A percentile compares a stretch with the other conserved stretches of the same genome.
Evolutionary conservation across 108 stramenopile genomes (phyloP).

Genomic region (Cyclotella baltica): DNA sequence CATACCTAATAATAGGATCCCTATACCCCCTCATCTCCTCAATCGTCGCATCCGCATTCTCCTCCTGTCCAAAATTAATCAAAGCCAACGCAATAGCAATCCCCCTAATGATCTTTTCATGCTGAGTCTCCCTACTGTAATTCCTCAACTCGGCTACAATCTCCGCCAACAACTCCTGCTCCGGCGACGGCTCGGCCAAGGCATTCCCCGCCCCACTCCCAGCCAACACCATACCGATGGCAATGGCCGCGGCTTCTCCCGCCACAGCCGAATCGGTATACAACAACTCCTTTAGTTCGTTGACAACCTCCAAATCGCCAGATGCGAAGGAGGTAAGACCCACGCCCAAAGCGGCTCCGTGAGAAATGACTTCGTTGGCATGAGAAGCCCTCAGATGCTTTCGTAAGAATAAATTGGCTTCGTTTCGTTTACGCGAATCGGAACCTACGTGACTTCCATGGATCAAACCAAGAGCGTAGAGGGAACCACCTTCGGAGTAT

Average conservation of each 20-base stretch:
- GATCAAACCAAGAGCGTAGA: slow-evolving; percentile 98
- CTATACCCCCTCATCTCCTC: slow-evolving; percentile 96
- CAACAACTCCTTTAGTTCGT: slow-evolving; percentile 93
- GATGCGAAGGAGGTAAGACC: slow-evolving; percentile 97
- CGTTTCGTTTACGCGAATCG: slow-evolving; percentile 85
- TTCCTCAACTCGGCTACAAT: slow-evolving; percentile 91
- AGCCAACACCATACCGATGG: slow-evolving; percentile 97
- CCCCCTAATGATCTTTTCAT: slow-evolving; percentile 99
- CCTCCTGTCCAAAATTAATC: slow-evolving; percentile 96
- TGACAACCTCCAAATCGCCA: slow-evolving; percentile 81
- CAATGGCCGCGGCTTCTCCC: slow-evolving; percentile 98
- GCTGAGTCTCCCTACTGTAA: slow-evolving; percentile 96
- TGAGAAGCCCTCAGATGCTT: slow-evolving; percentile 83
- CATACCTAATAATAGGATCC: slow-evolving; percentile 98
- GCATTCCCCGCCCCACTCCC: slow-evolving; percentile 91
- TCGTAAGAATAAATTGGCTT: slow-evolving; percentile 77
- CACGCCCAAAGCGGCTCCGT: slow-evolving; percentile 98
- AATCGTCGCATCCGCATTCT: slow-evolving; percentile 94
- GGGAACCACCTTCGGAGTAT: slow-evolving; percentile 95
- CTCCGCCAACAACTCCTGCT: slow-evolving; percentile 76
- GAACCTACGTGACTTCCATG: slow-evolving; percentile 90
- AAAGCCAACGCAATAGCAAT: slow-evolving; percentile 96
- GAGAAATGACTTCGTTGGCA: slow-evolving; percentile 95
- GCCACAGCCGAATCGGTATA: slow-evolving; percentile 97
- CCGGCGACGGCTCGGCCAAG: slow-evolving; percentile 58